These are phyloP conservation scores for Paulownia fortunei DNA, from an alignment of 257 asterid genomes.

Conservation along the genomic window DNA sequence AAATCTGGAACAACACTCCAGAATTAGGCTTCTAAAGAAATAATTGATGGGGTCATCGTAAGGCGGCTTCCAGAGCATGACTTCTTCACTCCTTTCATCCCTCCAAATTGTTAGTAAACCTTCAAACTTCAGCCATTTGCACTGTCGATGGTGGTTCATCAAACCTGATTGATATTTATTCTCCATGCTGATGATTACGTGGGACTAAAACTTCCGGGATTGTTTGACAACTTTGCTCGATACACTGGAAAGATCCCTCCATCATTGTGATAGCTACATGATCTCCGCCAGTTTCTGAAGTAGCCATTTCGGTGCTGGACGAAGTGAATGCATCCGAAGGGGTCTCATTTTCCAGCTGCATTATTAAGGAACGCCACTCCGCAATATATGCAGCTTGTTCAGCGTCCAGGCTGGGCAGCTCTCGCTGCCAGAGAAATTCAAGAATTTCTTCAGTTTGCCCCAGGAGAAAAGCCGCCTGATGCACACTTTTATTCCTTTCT, in stretches of 20 bases:
- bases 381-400: slow-evolving; percentile 19
- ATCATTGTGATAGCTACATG: background rate
- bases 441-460: slow-evolving; percentile 28
- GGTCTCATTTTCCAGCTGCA: background rate
- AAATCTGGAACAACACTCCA: too few relatives aligned
- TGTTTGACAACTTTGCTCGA: background rate
- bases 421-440: slow-evolving; percentile 12
- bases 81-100: too few relatives aligned
- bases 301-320: background rate
- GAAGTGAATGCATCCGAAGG: background rate
- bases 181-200: background rate
- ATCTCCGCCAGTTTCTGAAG: background rate
- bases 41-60: too few relatives aligned
- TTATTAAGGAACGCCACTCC: slow-evolving; percentile 18
- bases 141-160: background rate
- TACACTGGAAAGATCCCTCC: background rate
- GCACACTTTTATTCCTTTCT: slow-evolving; percentile 1
- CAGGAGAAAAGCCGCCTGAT: slow-evolving; percentile 5
- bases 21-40: too few relatives aligned
- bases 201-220: too few relatives aligned
- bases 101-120: too few relatives aligned
- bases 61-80: too few relatives aligned
- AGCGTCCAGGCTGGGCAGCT: background rate
- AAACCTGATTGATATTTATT: background rate
- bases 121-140: too few relatives aligned